These are phyloP conservation scores for Orbilia blumenaviensis DNA, from an alignment of 2,329 filamentous ascomycete genomes.

Conservation along the genomic window DNA sequence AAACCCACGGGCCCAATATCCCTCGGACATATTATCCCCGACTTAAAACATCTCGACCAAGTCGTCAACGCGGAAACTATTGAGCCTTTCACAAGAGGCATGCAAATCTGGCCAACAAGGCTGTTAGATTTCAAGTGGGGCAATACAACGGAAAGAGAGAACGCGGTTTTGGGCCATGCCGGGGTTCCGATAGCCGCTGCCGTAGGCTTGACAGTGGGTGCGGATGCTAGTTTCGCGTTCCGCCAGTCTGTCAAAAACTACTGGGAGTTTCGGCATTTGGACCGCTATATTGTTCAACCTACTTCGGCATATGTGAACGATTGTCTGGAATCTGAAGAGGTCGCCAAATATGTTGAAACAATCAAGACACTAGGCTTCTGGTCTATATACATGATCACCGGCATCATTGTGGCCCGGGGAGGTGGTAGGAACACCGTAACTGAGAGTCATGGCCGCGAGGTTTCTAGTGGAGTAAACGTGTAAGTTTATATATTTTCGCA, in stretches of 20 bases:
- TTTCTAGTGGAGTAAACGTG: not conserved
- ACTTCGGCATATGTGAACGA: not conserved
- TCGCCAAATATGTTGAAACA: not conserved
- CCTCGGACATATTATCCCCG: not conserved
- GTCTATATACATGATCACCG: conserved; percentile 7
- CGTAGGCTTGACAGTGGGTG: not conserved
- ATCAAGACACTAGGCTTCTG: not conserved
- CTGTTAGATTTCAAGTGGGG: not conserved
- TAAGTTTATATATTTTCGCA: not conserved
- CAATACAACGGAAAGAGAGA: not conserved
- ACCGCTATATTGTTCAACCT: not conserved
- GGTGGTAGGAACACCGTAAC: not conserved
- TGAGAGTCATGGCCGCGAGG: not conserved
- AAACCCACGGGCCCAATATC: not conserved
- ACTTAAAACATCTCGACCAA: conserved; percentile 3
- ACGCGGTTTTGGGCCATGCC: not conserved
- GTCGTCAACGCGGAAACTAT: not conserved
- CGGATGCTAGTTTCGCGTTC: not conserved
- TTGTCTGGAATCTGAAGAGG: not conserved
- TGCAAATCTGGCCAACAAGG: not conserved
- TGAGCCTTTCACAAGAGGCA: not conserved
- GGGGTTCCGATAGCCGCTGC: not conserved
- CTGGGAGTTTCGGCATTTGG: not conserved
- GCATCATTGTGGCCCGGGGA: not conserved
- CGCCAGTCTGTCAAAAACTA: not conserved